These are phyloP conservation scores for Acaromyces ingoldii DNA, from an alignment of 1,284 basidiomycete genomes.

Conservation along the genomic window DNA sequence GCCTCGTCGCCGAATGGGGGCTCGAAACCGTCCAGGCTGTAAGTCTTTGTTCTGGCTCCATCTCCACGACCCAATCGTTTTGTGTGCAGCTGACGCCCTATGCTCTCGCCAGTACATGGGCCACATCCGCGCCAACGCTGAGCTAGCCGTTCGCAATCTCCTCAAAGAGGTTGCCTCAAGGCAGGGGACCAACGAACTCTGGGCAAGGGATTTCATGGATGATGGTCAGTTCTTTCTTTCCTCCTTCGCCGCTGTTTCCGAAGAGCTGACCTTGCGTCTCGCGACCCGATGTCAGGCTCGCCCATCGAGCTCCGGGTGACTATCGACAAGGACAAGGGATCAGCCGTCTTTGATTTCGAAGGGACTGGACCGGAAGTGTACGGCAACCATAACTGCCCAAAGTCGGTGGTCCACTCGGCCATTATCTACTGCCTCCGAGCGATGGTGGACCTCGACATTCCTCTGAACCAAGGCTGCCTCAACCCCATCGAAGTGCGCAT, in stretches of 20 bases:
- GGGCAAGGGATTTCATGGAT: conserved; percentile 60
- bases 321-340: conserved; percentile 71
- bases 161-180: conserved; percentile 70
- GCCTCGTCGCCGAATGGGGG: conserved; percentile 80
- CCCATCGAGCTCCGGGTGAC: conserved; percentile 74
- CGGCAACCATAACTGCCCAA: conserved; percentile 75
- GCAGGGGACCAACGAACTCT: conserved; percentile 61
- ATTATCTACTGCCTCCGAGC: conserved; percentile 90
- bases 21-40: conserved; percentile 70
- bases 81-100: background rate
- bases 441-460: conserved; percentile 87
- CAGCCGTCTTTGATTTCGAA: conserved; percentile 81
- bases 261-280: background rate
- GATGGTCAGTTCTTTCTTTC: conserved; percentile 14
- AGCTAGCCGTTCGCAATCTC: conserved; percentile 77
- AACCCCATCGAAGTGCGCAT: conserved; percentile 67
- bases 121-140: conserved; percentile 78
- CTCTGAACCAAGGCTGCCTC: conserved; percentile 86
- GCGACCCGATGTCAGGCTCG: background rate
- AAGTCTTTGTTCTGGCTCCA: too few relatives aligned
- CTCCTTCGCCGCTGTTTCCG: background rate
- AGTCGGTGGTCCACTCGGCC: conserved; percentile 76
- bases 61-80: background rate
- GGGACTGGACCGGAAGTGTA: conserved; percentile 77
- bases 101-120: conserved; percentile 27